Base-by-base conservation (phyloP, 495 filamentous ascomycete genomes). In the Massariosphaeria phaeospora region DNA sequence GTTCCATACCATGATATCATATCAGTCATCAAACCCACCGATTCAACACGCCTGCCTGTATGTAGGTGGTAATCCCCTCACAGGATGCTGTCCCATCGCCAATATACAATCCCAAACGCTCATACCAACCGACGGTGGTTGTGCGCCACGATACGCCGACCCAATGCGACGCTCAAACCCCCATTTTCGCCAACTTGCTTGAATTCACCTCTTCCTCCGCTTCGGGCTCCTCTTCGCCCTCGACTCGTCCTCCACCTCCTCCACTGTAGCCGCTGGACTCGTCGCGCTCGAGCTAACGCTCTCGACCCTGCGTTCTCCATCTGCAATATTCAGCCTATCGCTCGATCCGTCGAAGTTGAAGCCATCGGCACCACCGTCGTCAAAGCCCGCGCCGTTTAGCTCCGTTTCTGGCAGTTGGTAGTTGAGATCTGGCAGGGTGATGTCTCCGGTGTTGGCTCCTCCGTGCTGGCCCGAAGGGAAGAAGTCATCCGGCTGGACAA, bases 231-330 rank as follows among this genome's bases (percentile, higher is more conserved):
- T 44, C 38, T 45, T 57, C 25, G 7, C 35, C 47, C 27, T 48
- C 5, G 52, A 52, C 39, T 61, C 57, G 38, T 38, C 59, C 21
- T 45, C 61, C 13, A 64, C 66, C 5, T 54, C 54, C n/a, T 62
- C 48, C 18, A 56, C 60, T 15, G 65, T 66, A 0, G 25, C 47
- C 12, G 65, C 55, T 15, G 68, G 68, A 45, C 66, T 68, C 11
- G 68, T 63, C 1, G 62, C 66, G 26, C 41, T 38, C 43, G 59
- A 62, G 47, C 60, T 67, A 17, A 70, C 40, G 50, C 68, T 70
- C 48, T 69, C 66, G 11, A 70, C 52, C 46, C 57, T 55, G 1
- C 61, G 48, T 2, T 48, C 61, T 9, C 25, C 46, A 38, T 35
- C 27, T 13, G 6, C n/a, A 15, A n/a, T n/a, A n/a, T n/a, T n/a